Base-by-base conservation (phyloP, 495 filamentous ascomycete genomes). In the Lichenothelia convexa region DNA sequence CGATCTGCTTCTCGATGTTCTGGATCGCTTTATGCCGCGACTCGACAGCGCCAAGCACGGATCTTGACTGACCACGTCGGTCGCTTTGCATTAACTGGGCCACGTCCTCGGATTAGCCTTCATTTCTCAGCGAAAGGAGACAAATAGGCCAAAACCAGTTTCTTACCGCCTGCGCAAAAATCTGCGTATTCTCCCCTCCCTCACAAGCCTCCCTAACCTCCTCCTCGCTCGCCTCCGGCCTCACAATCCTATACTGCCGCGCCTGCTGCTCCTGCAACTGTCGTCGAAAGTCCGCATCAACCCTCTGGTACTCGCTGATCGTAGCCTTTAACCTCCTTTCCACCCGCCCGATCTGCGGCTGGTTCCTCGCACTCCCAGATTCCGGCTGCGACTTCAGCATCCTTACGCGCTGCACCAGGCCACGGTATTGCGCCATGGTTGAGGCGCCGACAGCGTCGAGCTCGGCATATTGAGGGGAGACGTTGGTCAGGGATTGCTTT, bases 241-340 rank as follows among this genome's bases (percentile, higher is more conserved):
- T 69, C 43, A 89, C 84, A 50, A 94, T 93, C 40, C 79, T 70
- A 56, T 87, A 89, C 47, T 93, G 84, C 35, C 89, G 71, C 41
- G 74, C 79, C 56, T 85, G 76, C 54, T 89, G 83, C 27, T 77
- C 77, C 41, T 74, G 63, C n/a, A 83, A 63, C 44, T 75, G 72
- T 54, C 78, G 73, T 45, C 75, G 69, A 63, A 80, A 93, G 21
- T 73, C 66, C 1, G 64, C 64, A 55, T 94, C 86, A 29, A 78
- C 57, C 40, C 64, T 63, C 56, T 84, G 81, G 62, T 86, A 94
- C 32, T 71, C 63, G 38, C 80, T 69, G 54, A 92, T 80, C 32
- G 80, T 75, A 41, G 62, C 60, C 57, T 82, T 78, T 36, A 93
- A 61, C 38, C 77, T 70, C n/a, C 77, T 63, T 49, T 87, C 81